Conservation (phyloP, 768 basidiomycete genomes). For the Lentinula lateritia region DNA sequence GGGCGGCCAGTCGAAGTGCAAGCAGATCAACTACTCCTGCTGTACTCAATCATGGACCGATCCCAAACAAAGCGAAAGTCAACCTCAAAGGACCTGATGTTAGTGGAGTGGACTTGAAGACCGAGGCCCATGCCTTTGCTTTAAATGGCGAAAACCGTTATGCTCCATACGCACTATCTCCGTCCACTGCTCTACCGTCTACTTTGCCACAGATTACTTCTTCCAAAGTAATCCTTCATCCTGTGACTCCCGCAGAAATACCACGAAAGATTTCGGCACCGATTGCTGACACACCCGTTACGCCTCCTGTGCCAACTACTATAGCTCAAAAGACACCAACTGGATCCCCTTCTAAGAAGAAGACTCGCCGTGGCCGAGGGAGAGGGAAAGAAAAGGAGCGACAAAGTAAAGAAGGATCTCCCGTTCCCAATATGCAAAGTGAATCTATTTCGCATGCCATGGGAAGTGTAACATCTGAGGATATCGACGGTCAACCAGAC, state of each 20-base stretch:
- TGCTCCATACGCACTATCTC: not conserved
- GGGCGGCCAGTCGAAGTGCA: conserved; percentile 1
- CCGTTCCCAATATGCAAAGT: too few species aligned
- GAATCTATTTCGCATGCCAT: not conserved
- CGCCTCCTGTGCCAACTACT: not conserved
- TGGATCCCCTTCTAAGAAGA: not conserved
- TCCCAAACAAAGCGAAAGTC: not conserved
- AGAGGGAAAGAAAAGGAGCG: not conserved
- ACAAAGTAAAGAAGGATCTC: not conserved
- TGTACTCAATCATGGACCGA: not conserved
- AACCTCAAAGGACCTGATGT: not conserved
- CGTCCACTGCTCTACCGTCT: not conserved
- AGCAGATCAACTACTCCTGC: conserved; percentile 2
- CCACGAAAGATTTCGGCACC: not conserved
- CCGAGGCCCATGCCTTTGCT: not conserved
- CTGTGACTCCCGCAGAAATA: not conserved
- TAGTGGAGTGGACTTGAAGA: not conserved
- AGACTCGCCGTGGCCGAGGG: conserved; percentile 1
- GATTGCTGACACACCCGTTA: not conserved
- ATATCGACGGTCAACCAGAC: not conserved
- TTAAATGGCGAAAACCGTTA: not conserved
- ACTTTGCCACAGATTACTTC: not conserved
- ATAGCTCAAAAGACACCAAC: not conserved
- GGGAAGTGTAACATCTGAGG: not conserved
- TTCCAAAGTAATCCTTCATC: not conserved